Evolutionary conservation across 208 protist species (phyloP), one percentile per base, ranked within the genome.

Genomic region (Trypanosoma melophagium): DNA sequence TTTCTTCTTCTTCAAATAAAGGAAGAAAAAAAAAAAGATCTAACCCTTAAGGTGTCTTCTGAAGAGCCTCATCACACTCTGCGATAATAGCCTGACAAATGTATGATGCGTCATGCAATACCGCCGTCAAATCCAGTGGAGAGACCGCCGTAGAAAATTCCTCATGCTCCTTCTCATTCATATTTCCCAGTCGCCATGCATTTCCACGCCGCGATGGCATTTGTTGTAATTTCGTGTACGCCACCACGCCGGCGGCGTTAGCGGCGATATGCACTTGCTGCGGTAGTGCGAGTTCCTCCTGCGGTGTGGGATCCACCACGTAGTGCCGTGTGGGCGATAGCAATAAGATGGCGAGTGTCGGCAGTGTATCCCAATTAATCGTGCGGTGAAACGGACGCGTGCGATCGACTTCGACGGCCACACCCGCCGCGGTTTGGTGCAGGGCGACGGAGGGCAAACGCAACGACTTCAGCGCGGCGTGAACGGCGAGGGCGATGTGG

Each of bases 261-360:
- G 79, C 84, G 0, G 86, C 86, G 5, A 95, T 77, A 56, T 84
- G 81, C 35, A 89, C 60, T 72, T 89, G 86, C 69, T 92, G 89
- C 53, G 89, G 89, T 35, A 95, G 56, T 51, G 89, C 89, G 24
- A 86, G 71, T 53, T 92, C 89, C 86, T 95, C 89, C 14, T 72
- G 61, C 60, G 66, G 66, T 7, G 78, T 85, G 24, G 89, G 82
- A 63, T 95, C 89, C 35, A 93, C 81, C 10, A 95, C 64, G 73
- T 86, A 89, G 61, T 95, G 89, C 9, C 85, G 78, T 10, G 89
- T 92, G 17, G 89, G 86, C 2, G 81, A 82, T 8, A 95, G 25
- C 13, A 79, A 76, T 55, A 89, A 56, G 31, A 89, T 77, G 25
- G 65, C 70, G 54, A 93, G 71, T 51, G 89, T 58, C 40, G 90